Evolutionary conservation across 257 asterid species (phyloP).

Genomic region (Craterostigma plantagineum): DNA sequence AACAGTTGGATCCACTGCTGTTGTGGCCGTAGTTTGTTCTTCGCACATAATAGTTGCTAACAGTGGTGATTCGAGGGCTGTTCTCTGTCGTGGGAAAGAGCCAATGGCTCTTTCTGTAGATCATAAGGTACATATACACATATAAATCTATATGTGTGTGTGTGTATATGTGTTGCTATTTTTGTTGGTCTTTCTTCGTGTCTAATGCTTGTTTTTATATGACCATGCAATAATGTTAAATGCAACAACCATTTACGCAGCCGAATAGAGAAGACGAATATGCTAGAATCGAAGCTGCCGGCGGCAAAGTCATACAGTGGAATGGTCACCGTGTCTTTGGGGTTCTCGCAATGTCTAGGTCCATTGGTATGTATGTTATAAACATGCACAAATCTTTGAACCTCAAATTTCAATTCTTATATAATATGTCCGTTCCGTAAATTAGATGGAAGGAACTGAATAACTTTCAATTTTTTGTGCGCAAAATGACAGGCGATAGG

Average conservation of each 20-base stretch:
- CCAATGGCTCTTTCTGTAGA: slow-evolving; percentile 64
- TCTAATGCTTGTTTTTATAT: too few relatives aligned
- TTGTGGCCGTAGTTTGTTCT: slow-evolving; percentile 85
- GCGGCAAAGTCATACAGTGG: slow-evolving; percentile 97
- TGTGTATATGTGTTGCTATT: too few relatives aligned
- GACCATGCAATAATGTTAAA: too few relatives aligned
- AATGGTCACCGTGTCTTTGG: slow-evolving; percentile 96
- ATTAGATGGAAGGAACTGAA: neutral
- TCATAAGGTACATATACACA: slow-evolving; percentile 81
- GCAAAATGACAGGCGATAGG: slow-evolving; percentile 49
- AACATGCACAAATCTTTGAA: too few relatives aligned
- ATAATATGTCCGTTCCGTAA: too few relatives aligned
- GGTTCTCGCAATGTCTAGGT: slow-evolving; percentile 96
- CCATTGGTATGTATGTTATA: slow-evolving; percentile 45
- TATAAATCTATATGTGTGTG: too few relatives aligned
- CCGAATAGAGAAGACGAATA: slow-evolving; percentile 94
- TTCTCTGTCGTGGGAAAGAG: slow-evolving; percentile 79
- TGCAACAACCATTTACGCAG: too few relatives aligned
- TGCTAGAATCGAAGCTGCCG: slow-evolving; percentile 84
- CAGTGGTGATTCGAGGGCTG: slow-evolving; percentile 95
- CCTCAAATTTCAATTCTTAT: too few relatives aligned
- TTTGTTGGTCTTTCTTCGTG: too few relatives aligned
- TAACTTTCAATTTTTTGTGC: neutral
- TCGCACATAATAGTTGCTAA: slow-evolving; percentile 89
- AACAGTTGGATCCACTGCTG: slow-evolving; percentile 95